These are phyloP conservation scores for Coelastrella sp. DNA, from an alignment of 139 green algal species.

Conservation along the genomic window DNA sequence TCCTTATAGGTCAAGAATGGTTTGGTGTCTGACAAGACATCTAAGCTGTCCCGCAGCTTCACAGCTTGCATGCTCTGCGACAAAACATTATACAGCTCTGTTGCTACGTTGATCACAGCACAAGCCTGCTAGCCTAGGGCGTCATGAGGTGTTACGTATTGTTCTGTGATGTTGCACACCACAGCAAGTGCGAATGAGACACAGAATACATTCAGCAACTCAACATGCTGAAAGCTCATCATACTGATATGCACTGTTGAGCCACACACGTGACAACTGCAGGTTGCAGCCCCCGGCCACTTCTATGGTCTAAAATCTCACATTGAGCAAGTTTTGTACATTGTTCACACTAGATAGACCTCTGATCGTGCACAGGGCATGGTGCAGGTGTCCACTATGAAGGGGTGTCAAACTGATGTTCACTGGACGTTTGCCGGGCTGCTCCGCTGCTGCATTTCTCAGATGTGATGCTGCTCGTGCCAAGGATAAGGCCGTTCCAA, in stretches of 20 bases:
- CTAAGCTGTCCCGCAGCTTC: conserved; percentile 35
- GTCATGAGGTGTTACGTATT: no score
- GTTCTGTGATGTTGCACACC: no score
- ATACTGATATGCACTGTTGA: no score
- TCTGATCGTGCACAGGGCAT: background rate
- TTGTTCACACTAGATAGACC: background rate
- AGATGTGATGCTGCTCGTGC: background rate
- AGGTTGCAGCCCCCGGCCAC: no score
- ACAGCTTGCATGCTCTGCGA: conserved; percentile 41
- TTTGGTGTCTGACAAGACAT: background rate
- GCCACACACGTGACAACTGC: no score
- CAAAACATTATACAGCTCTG: no score
- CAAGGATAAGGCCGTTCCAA: background rate
- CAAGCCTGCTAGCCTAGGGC: no score
- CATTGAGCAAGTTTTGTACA: conserved; percentile 18
- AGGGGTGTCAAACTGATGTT: background rate
- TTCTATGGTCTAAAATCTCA: background rate
- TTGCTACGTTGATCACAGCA: no score
- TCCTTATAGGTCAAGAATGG: conserved; percentile 43
- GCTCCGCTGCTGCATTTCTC: background rate
- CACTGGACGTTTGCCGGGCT: background rate
- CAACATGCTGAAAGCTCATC: no score
- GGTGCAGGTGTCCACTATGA: background rate
- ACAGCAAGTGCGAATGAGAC: no score
- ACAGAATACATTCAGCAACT: no score